Conservation (phyloP, 306 rosid genomes). For the Quercus ilex region DNA sequence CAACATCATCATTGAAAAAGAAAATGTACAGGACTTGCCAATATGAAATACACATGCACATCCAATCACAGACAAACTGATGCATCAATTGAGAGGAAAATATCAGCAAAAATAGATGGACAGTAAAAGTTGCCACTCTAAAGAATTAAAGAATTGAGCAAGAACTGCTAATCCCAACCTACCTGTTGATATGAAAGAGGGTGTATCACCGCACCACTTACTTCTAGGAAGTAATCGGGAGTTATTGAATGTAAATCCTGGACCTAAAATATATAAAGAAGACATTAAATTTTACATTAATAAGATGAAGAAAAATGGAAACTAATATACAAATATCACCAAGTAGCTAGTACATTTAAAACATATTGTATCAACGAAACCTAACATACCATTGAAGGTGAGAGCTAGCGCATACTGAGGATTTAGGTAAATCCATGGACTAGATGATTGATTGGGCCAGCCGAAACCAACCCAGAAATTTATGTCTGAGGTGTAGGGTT, state of each 20-base stretch:
- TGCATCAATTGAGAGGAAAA: background rate
- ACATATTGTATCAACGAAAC: background rate
- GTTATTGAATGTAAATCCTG: constrained; percentile 93
- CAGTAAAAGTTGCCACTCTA: background rate
- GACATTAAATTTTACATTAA: background rate
- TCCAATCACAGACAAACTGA: background rate
- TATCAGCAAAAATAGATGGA: background rate
- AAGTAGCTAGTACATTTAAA: background rate
- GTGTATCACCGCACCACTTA: constrained; percentile 92
- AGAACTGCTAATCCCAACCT: constrained; percentile 24
- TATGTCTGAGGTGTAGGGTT: background rate
- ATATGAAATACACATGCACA: constrained; percentile 4
- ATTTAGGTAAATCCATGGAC: background rate
- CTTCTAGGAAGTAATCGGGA: constrained; percentile 84
- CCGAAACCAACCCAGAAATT: background rate
- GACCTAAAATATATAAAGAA: constrained; percentile 52
- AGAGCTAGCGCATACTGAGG: background rate
- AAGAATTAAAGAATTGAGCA: background rate
- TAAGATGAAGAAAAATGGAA: background rate
- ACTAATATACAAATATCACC: background rate
- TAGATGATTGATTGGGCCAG: background rate
- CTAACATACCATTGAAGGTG: background rate
- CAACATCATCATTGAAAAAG: too few relatives aligned
- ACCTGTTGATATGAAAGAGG: constrained; percentile 99
- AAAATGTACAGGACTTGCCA: background rate